Evolutionary conservation across 306 rosid species (phyloP).

Genomic region (Inga leiocalycina): DNA sequence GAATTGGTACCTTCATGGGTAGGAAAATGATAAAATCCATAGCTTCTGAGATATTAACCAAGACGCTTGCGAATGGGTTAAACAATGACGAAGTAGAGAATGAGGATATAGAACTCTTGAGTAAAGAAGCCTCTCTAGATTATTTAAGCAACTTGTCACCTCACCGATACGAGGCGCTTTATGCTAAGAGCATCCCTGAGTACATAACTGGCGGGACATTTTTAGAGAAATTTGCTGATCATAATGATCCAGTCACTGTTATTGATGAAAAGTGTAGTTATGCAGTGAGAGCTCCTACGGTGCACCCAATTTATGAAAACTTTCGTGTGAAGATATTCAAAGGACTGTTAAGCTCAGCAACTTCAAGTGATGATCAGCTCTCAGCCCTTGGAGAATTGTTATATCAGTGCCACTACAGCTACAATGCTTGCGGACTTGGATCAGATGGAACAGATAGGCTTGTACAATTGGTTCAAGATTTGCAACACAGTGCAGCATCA

Average conservation of each 20-base stretch:
- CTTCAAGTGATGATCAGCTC: slow-evolving; percentile 70
- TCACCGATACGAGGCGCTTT: slow-evolving; percentile 81
- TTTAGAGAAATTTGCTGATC: slow-evolving; percentile 58
- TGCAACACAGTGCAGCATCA: slow-evolving; percentile 65
- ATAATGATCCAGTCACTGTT: slow-evolving; percentile 77
- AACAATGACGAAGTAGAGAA: slow-evolving; percentile 64
- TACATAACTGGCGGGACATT: slow-evolving; percentile 63
- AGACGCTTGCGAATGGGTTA: slow-evolving; percentile 49
- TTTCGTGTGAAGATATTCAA: slow-evolving; percentile 96
- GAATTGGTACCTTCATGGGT: slow-evolving; percentile 90
- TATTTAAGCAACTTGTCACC: slow-evolving; percentile 86
- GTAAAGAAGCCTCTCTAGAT: slow-evolving; percentile 70
- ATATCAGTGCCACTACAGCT: slow-evolving; percentile 98
- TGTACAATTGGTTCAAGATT: slow-evolving; percentile 78
- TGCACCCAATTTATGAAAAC: slow-evolving; percentile 87
- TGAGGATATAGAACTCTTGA: slow-evolving; percentile 66
- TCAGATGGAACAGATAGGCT: slow-evolving; percentile 94
- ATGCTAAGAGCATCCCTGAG: slow-evolving; percentile 62
- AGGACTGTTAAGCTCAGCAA: slow-evolving; percentile 73
- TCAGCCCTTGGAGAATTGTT: slow-evolving; percentile 83
- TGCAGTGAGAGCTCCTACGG: slow-evolving; percentile 66
- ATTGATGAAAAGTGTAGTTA: slow-evolving; percentile 70
- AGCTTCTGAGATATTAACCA: slow-evolving; percentile 62
- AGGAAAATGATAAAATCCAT: slow-evolving; percentile 74
- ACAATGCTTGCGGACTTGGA: slow-evolving; percentile 86